phyloP scores from a whole-genome alignment of 306 rosid species.

The Quercus suber region DNA sequence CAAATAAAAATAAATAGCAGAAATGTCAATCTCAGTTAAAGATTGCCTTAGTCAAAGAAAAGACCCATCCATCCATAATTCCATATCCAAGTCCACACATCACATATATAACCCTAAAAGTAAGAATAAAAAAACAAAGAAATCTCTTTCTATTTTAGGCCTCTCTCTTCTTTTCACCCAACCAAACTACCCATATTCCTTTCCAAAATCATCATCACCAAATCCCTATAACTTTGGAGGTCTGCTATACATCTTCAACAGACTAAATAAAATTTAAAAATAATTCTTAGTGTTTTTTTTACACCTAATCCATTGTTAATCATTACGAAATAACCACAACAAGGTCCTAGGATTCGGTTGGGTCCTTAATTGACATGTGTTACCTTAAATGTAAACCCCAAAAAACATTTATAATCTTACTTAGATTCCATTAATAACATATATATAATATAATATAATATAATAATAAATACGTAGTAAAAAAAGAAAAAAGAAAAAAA shows the following conservation, averaged over 20 bases:
- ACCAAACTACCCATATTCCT: background rate
- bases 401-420: too few species aligned
- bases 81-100: background rate
- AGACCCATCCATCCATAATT: background rate
- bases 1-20: background rate
- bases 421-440: background rate
- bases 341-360: too few species aligned
- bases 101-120: background rate
- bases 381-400: too few species aligned
- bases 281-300: too few species aligned
- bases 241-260: too few species aligned
- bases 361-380: too few species aligned
- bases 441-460: too few species aligned
- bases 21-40: background rate
- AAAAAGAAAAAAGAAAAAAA: background rate
- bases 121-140: background rate
- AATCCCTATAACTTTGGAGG: too few species aligned
- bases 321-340: too few species aligned
- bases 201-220: background rate
- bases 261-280: too few species aligned
- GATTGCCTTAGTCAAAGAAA: background rate
- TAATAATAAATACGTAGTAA: background rate
- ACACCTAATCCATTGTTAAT: too few species aligned
- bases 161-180: background rate
- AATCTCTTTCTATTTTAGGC: background rate